Conservation (phyloP, 164 flowering plant genomes). For the Sedum album region DNA sequence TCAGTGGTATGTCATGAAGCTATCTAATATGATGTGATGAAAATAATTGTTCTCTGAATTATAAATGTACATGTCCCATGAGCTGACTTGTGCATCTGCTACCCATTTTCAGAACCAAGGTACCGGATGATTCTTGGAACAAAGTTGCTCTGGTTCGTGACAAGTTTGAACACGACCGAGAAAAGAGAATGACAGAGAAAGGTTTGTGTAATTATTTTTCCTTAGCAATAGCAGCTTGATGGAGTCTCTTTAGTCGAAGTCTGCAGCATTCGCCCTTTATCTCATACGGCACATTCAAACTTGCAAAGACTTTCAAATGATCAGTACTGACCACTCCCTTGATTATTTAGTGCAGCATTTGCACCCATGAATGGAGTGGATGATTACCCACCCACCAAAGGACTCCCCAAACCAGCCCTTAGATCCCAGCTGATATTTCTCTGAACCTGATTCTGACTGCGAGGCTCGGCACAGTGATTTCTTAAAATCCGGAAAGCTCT, state of each 20-base stretch:
- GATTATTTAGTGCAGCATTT: constrained; percentile 49
- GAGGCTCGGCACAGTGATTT: too few species aligned
- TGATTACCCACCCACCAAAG: constrained; percentile 18
- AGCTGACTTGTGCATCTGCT: not conserved
- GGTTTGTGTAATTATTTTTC: constrained; percentile 32
- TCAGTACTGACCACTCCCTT: not conserved
- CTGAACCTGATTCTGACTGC: constrained; percentile 18
- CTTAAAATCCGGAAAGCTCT: not conserved
- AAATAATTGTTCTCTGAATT: not conserved
- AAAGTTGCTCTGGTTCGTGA: constrained; percentile 66
- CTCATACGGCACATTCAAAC: not conserved
- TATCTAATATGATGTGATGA: too few species aligned
- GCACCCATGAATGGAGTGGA: constrained; percentile 59
- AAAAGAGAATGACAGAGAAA: constrained; percentile 81
- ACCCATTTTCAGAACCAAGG: constrained; percentile 45
- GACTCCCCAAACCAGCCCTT: constrained; percentile 39
- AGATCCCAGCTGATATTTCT: constrained; percentile 47
- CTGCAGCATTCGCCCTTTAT: not conserved
- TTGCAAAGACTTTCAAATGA: not conserved
- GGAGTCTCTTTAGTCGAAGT: not conserved
- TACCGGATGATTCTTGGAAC: constrained; percentile 50
- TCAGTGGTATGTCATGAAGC: not conserved
- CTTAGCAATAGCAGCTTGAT: not conserved
- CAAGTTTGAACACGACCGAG: constrained; percentile 89
- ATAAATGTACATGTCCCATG: too few species aligned